Evolutionary conservation across 768 basidiomycete species (phyloP).

Genomic region (Pleurotus tuber-regium): DNA sequence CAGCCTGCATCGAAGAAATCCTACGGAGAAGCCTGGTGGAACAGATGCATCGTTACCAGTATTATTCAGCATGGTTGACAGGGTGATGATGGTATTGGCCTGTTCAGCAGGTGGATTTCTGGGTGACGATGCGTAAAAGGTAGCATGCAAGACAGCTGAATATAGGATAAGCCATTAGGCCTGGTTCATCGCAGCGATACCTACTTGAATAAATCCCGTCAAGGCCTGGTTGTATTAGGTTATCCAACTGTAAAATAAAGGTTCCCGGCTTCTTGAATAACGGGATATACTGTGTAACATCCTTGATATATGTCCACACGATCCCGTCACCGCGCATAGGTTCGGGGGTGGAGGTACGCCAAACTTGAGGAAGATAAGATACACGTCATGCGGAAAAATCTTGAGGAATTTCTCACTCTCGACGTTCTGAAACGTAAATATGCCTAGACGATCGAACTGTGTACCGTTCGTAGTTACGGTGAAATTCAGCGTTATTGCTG

Average conservation of each 20-base stretch:
- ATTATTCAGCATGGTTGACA: slow-evolving; percentile 60
- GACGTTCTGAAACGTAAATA: slow-evolving; percentile 75
- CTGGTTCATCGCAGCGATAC: slow-evolving; percentile 15
- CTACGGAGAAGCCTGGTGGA: slow-evolving; percentile 72
- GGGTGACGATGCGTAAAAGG: slow-evolving; percentile 63
- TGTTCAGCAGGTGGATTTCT: slow-evolving; percentile 53
- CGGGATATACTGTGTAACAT: slow-evolving; percentile 69
- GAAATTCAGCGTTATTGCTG: slow-evolving; percentile 71
- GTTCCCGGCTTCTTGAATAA: slow-evolving; percentile 66
- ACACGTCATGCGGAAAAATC: not conserved
- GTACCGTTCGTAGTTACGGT: slow-evolving; percentile 78
- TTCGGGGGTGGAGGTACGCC: slow-evolving; percentile 81
- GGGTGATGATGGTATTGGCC: slow-evolving; percentile 65
- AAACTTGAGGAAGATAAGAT: slow-evolving; percentile 40
- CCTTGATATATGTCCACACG: slow-evolving; percentile 77
- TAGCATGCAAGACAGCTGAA: slow-evolving; percentile 65
- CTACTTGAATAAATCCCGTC: slow-evolving; percentile 71
- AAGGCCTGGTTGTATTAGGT: slow-evolving; percentile 53
- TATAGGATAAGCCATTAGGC: not conserved
- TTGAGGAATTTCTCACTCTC: slow-evolving; percentile 49
- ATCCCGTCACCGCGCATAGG: slow-evolving; percentile 66
- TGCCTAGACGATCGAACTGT: slow-evolving; percentile 69
- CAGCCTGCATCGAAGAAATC: slow-evolving; percentile 9
- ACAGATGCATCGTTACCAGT: slow-evolving; percentile 75
- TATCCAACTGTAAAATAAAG: slow-evolving; percentile 74